Evolutionary conservation across 768 basidiomycete genomes (phyloP).

Genomic region (Pleurotus tuber-regium): DNA sequence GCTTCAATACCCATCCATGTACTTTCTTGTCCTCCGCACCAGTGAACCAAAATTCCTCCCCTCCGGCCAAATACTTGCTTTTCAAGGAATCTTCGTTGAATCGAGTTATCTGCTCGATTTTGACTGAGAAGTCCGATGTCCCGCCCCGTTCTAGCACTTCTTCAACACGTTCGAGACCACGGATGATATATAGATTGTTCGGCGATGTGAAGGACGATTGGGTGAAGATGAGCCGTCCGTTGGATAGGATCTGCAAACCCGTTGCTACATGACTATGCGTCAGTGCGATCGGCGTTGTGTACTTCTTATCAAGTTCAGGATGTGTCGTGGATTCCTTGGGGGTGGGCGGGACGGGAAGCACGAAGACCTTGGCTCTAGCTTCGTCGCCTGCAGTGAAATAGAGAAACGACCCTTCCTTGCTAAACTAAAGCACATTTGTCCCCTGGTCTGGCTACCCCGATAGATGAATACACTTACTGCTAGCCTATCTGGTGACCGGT

Average conservation of each 20-base stretch:
- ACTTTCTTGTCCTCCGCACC: slow-evolving; percentile 75
- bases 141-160: slow-evolving; percentile 32
- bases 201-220: slow-evolving; percentile 75
- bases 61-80: slow-evolving; percentile 55
- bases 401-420: slow-evolving; percentile 61
- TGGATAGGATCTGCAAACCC: slow-evolving; percentile 58
- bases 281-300: slow-evolving; percentile 53
- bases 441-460: too few relatives aligned
- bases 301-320: slow-evolving; percentile 45
- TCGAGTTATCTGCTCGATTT: slow-evolving; percentile 58
- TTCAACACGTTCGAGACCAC: slow-evolving; percentile 43
- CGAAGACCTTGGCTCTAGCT: slow-evolving; percentile 74
- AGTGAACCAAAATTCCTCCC: slow-evolving; percentile 88
- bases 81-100: slow-evolving; percentile 58
- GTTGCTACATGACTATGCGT: slow-evolving; percentile 57
- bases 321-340: slow-evolving; percentile 53
- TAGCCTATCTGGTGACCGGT: slow-evolving; percentile 70
- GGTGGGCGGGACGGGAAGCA: slow-evolving; percentile 62
- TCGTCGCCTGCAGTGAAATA: slow-evolving; percentile 78
- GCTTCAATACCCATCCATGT: slow-evolving; percentile 85
- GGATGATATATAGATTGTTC: slow-evolving; percentile 73
- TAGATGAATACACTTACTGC: slow-evolving; percentile 40
- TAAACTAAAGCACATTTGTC: slow-evolving; percentile 55
- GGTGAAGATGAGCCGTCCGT: slow-evolving; percentile 66
- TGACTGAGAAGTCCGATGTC: slow-evolving; percentile 25